A percentile compares a stretch with the other conserved stretches of the same genome.
phyloP scores from a whole-genome alignment of 2,329 filamentous ascomycete genomes.

The Fusarium hostae region DNA sequence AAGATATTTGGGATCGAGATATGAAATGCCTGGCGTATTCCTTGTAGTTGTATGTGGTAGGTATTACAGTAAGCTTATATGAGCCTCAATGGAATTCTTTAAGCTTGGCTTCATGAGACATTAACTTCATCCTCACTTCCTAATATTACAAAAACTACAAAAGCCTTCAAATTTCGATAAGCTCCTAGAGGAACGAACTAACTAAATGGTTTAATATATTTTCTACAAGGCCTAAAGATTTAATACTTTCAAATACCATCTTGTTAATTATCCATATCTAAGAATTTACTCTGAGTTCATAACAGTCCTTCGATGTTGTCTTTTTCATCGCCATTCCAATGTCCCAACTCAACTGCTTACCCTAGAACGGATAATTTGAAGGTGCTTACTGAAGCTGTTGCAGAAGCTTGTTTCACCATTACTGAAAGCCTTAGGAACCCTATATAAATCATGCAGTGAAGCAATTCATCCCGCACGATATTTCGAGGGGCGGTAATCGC shows the following conservation, averaged over 20 bases:
- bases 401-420: rapidly evolving
- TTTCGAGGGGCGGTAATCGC: slow-evolving; percentile 1
- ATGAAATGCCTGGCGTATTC: background rate
- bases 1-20: background rate
- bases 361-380: background rate
- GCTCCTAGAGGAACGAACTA: rapidly evolving
- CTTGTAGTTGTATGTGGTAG: rapidly evolving
- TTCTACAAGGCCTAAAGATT: rapidly evolving
- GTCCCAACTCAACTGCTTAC: background rate
- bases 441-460: no score
- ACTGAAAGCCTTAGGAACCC: rapidly evolving
- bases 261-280: rapidly evolving
- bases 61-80: background rate
- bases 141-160: rapidly evolving
- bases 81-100: rapidly evolving
- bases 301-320: background rate
- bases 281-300: background rate
- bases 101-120: rapidly evolving
- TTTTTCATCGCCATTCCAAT: no score
- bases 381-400: no score
- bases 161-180: rapidly evolving
- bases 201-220: rapidly evolving
- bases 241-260: rapidly evolving
- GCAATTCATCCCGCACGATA: background rate
- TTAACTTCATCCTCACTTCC: no score